Evolutionary conservation across 1,139 yeast species (phyloP).

Genomic region (Kluyveromyces marxianus): DNA sequence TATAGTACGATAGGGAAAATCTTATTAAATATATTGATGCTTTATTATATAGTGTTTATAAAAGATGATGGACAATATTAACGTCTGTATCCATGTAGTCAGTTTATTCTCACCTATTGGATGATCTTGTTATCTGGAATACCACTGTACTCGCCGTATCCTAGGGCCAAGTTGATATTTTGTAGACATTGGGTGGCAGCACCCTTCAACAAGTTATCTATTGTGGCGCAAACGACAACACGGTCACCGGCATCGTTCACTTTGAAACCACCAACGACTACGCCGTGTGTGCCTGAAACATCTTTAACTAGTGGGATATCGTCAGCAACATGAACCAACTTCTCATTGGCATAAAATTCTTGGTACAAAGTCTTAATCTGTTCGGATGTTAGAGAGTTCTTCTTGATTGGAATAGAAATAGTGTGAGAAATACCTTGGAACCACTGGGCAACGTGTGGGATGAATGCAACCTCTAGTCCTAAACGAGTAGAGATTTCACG

Average conservation of each 20-base stretch:
- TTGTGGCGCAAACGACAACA: constrained; percentile 89
- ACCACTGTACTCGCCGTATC: constrained; percentile 91
- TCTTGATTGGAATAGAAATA: constrained; percentile 77
- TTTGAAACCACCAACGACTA: constrained; percentile 91
- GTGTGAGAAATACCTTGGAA: constrained; percentile 97
- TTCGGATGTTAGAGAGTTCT: constrained; percentile 62
- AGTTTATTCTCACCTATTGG: neutral
- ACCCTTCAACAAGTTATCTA: constrained; percentile 92
- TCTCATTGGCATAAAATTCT: constrained; percentile 83
- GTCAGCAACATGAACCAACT: constrained; percentile 66
- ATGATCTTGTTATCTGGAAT: constrained; percentile 49
- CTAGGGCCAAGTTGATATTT: constrained; percentile 82
- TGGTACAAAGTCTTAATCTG: constrained; percentile 81
- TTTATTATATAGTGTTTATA: too few relatives aligned
- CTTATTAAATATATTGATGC: too few relatives aligned
- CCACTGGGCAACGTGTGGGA: constrained; percentile 99
- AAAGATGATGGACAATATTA: too few relatives aligned
- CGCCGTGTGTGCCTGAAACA: constrained; percentile 89
- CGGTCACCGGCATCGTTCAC: constrained; percentile 83
- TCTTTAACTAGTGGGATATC: constrained; percentile 73
- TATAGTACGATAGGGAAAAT: too few relatives aligned
- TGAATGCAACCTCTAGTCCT: constrained; percentile 74
- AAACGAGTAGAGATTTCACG: constrained; percentile 78
- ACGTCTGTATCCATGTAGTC: too few relatives aligned
- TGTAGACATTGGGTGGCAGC: constrained; percentile 98